Conservation (phyloP, 1,284 basidiomycete species). For the Trichosporon ovoides region DNA sequence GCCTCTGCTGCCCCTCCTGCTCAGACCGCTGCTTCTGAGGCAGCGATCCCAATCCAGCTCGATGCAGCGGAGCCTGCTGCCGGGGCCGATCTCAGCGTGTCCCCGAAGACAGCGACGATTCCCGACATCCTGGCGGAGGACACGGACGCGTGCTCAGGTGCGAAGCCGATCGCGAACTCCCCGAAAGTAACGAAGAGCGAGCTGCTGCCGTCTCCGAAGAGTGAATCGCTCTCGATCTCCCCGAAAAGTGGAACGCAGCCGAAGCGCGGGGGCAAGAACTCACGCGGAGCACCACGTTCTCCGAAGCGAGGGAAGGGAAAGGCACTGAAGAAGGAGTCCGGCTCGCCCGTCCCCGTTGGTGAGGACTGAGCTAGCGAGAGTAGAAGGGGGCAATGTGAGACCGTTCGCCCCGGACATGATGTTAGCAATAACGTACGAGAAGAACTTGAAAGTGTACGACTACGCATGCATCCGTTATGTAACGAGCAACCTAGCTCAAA, state of each 20-base stretch:
- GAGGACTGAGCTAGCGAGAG: background rate
- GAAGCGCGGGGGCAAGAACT: background rate
- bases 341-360: background rate
- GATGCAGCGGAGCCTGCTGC: background rate
- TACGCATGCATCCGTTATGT: background rate
- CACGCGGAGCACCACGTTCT: background rate
- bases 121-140: slow-evolving; percentile 1
- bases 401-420: too few species aligned
- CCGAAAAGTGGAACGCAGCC: background rate
- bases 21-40: too few species aligned
- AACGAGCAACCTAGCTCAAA: too few species aligned
- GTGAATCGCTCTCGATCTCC: background rate
- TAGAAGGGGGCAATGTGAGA: too few species aligned
- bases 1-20: too few species aligned
- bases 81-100: background rate
- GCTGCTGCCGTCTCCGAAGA: slow-evolving; percentile 1
- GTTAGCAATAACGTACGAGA: background rate
- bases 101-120: background rate
- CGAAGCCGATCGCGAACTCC: background rate
- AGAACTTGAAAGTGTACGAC: background rate
- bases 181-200: background rate
- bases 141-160: background rate
- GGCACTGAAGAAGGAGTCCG: background rate
- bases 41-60: background rate
- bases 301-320: background rate